phyloP scores from a whole-genome alignment of 2,329 filamentous ascomycete genomes.

The Diaporthe caulivora region DNA sequence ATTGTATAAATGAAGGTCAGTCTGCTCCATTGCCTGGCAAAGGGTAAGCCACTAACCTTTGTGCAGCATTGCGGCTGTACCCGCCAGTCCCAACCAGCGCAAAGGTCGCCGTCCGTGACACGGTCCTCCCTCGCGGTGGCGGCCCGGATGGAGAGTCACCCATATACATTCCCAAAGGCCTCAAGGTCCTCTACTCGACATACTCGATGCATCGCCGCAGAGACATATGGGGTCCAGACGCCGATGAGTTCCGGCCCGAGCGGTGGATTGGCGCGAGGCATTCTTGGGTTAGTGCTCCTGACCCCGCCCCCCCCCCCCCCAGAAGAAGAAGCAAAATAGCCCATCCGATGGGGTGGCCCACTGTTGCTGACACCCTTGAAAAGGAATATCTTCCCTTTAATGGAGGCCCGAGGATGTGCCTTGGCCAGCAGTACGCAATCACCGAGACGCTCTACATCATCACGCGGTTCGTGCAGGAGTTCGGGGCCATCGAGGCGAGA shows the following conservation, averaged over 20 bases:
- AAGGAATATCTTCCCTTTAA: slow-evolving; percentile 54
- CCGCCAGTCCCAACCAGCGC: slow-evolving; percentile 51
- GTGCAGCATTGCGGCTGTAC: slow-evolving; percentile 48
- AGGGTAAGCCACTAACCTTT: not conserved
- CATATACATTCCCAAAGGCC: slow-evolving; percentile 47
- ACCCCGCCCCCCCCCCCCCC: not conserved
- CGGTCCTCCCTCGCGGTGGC: slow-evolving; percentile 51
- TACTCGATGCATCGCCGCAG: slow-evolving; percentile 49
- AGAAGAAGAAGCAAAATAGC: no score
- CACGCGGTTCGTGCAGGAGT: slow-evolving; percentile 10
- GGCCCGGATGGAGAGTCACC: slow-evolving; percentile 49
- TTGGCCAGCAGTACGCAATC: slow-evolving; percentile 42
- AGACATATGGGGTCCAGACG: slow-evolving; percentile 52
- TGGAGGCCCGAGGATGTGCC: slow-evolving; percentile 51
- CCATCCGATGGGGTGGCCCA: no score
- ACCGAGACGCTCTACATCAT: slow-evolving; percentile 4
- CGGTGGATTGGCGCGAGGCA: slow-evolving; percentile 50
- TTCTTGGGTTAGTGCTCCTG: not conserved
- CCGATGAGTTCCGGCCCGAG: slow-evolving; percentile 51
- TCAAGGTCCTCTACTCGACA: slow-evolving; percentile 45
- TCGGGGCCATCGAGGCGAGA: not conserved
- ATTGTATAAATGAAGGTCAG: slow-evolving; percentile 28
- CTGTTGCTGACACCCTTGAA: not conserved
- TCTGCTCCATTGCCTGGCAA: accelerated
- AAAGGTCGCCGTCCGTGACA: slow-evolving; percentile 47